Conservation (phyloP, 345 rosid genomes). For the Arabis hirsuta region DNA sequence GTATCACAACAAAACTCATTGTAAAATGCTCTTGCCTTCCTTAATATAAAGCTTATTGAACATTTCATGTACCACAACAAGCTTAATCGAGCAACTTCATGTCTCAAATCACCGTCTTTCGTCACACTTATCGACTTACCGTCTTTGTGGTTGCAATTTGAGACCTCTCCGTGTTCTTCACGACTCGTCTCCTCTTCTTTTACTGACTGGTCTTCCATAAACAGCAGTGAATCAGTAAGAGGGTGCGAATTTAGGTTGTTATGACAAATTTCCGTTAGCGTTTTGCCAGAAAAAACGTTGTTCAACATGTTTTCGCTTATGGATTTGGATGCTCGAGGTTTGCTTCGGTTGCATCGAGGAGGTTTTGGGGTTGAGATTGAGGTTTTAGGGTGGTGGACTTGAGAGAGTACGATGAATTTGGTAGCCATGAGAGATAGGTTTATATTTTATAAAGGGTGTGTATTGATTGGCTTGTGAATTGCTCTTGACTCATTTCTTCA, state of each 20-base stretch:
- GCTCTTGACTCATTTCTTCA: conserved; percentile 11
- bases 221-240: conserved; percentile 12
- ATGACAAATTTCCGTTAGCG: conserved; percentile 5
- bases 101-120: conserved; percentile 19
- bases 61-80: conserved; percentile 45
- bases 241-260: background rate
- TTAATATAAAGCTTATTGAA: conserved; percentile 47
- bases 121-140: background rate
- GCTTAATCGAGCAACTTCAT: conserved; percentile 40
- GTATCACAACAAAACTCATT: conserved; percentile 49
- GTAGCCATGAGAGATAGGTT: conserved; percentile 39
- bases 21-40: conserved; percentile 56
- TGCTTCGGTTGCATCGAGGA: conserved; percentile 19
- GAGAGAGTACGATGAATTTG: conserved; percentile 35
- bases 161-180: conserved; percentile 20
- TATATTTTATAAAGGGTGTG: background rate
- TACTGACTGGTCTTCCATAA: conserved; percentile 7
- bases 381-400: conserved; percentile 36
- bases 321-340: conserved; percentile 35
- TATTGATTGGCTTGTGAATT: conserved; percentile 22
- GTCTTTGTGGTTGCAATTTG: background rate
- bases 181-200: conserved; percentile 16
- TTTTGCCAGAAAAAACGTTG: conserved; percentile 14
- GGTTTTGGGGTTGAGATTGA: conserved; percentile 16
- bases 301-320: conserved; percentile 24